phyloP scores from a whole-genome alignment of 805 yeast genomes.

The Candida vartiovaarae region DNA sequence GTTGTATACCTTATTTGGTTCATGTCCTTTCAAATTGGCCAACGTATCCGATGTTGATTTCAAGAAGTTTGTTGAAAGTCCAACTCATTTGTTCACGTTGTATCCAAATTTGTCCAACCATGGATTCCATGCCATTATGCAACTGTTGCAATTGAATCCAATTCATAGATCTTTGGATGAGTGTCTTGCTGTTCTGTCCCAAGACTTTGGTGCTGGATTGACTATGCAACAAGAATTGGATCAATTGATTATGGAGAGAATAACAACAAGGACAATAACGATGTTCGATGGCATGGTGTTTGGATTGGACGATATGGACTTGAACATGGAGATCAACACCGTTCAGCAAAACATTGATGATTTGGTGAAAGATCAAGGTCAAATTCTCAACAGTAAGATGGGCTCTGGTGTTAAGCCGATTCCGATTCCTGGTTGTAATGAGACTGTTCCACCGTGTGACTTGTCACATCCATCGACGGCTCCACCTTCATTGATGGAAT shows the following conservation, averaged over 20 bases:
- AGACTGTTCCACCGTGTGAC: too few species aligned
- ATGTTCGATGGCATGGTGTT: slow-evolving; percentile 1
- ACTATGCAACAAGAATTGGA: slow-evolving; percentile 62
- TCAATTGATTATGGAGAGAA: slow-evolving; percentile 6
- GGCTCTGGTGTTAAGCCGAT: too few species aligned
- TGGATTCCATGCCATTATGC: slow-evolving; percentile 60
- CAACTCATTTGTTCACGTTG: slow-evolving; percentile 67
- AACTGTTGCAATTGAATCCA: slow-evolving; percentile 61
- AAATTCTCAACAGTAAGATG: too few species aligned
- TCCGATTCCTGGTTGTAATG: too few species aligned
- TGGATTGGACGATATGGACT: slow-evolving; percentile 1
- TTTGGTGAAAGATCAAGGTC: too few species aligned
- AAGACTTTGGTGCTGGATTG: slow-evolving; percentile 28
- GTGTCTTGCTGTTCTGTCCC: slow-evolving; percentile 41
- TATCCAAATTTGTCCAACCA: slow-evolving; percentile 71
- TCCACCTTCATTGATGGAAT: slow-evolving; percentile 2
- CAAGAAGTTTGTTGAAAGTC: slow-evolving; percentile 55
- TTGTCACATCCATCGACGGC: not conserved
- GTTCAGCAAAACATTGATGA: too few species aligned
- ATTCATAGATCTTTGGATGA: slow-evolving; percentile 40
- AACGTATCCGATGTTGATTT: slow-evolving; percentile 66
- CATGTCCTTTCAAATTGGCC: slow-evolving; percentile 72
- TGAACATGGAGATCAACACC: too few species aligned
- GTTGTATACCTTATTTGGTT: slow-evolving; percentile 72
- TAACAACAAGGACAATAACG: not conserved